Percentiles rank a stretch among this genome's conserved stretches.
Evolutionary conservation across 2,329 filamentous ascomycete species (phyloP).

Genomic region (Fusarium floridanum): DNA sequence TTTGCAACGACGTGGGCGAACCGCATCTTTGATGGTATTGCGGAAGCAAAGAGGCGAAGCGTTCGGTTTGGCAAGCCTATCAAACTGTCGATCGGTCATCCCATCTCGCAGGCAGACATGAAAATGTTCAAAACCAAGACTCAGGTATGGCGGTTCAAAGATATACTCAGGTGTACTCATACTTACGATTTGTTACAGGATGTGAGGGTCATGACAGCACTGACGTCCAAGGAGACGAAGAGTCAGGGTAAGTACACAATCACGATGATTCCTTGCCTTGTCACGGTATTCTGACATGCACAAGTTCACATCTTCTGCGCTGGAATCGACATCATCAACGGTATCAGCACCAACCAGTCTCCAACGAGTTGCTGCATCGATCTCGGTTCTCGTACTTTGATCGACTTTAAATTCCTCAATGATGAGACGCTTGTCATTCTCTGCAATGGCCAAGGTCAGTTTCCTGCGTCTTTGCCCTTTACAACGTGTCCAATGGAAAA

Average conservation of each 20-base stretch:
- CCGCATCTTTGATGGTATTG: slow-evolving; percentile 75
- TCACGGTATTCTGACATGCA: not conserved
- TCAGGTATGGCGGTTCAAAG: slow-evolving; percentile 44
- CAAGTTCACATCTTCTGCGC: slow-evolving; percentile 71
- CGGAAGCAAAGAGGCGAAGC: slow-evolving; percentile 76
- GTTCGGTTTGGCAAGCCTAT: slow-evolving; percentile 74
- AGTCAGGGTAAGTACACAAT: slow-evolving; percentile 52
- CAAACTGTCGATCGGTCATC: slow-evolving; percentile 59
- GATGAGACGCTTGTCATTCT: slow-evolving; percentile 72
- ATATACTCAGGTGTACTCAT: not conserved
- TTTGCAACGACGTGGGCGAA: slow-evolving; percentile 70
- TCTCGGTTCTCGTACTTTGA: slow-evolving; percentile 59
- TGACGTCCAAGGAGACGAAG: slow-evolving; percentile 54
- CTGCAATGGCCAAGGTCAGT: slow-evolving; percentile 57
- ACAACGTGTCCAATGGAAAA: not conserved
- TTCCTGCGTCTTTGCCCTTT: not conserved
- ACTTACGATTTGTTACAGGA: slow-evolving; percentile 47
- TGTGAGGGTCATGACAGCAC: slow-evolving; percentile 56
- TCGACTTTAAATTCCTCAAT: slow-evolving; percentile 77
- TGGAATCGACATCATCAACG: slow-evolving; percentile 66
- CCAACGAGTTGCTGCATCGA: slow-evolving; percentile 57
- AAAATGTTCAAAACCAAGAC: slow-evolving; percentile 61
- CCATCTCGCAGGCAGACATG: slow-evolving; percentile 67
- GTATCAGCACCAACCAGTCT: slow-evolving; percentile 64
- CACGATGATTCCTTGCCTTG: too few species aligned